Conservation (phyloP, 129 eudicot genomes). For the Flaveria bidentis region DNA sequence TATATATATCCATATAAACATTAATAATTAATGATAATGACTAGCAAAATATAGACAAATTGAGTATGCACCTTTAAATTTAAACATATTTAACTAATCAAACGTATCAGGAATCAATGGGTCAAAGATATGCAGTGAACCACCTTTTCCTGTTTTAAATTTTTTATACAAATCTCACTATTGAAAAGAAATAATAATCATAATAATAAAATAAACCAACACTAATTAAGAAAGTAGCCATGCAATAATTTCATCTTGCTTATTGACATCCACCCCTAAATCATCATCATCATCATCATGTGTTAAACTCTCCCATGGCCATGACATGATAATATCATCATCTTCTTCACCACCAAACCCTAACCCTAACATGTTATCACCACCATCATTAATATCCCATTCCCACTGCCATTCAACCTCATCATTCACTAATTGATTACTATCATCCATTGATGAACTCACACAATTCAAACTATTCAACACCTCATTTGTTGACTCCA, state of each 20-base stretch:
- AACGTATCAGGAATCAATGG: no score
- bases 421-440: constrained; percentile 1
- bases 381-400: background rate
- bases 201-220: background rate
- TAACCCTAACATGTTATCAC: constrained; percentile 18
- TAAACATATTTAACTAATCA: no score
- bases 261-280: constrained; percentile 34
- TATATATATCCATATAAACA: no score
- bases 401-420: constrained; percentile 29
- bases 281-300: background rate
- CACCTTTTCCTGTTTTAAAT: no score
- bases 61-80: no score
- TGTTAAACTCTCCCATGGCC: constrained; percentile 40
- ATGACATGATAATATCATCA: constrained; percentile 31
- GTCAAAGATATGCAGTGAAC: no score
- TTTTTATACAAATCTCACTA: no score
- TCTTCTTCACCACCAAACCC: constrained; percentile 32
- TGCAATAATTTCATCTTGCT: constrained; percentile 53
- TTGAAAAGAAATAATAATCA: no score
- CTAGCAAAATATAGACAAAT: no score
- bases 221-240: constrained; percentile 68
- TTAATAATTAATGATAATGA: no score
- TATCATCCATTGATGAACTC: constrained; percentile 19
- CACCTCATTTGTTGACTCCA: background rate
- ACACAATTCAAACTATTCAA: background rate